Conservation (phyloP, 139 green algal species). For the Tetradesmus lagerheimii region DNA sequence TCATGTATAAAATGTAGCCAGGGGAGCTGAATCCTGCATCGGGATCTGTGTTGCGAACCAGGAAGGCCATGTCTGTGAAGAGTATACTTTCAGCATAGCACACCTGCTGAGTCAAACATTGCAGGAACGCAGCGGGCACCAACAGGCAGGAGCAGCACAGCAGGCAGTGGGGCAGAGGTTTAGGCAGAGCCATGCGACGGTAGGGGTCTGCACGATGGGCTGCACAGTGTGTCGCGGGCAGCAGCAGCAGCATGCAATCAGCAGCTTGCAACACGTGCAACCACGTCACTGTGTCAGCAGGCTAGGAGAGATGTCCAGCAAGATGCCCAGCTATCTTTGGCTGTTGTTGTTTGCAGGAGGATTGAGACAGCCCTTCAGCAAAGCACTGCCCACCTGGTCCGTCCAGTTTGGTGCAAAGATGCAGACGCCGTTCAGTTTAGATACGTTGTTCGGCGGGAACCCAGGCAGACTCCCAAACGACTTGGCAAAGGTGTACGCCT, state of each 20-base stretch:
- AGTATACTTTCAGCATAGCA: slow-evolving; percentile 13
- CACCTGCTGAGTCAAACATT: not conserved
- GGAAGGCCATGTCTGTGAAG: slow-evolving; percentile 3
- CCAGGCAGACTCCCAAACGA: not conserved
- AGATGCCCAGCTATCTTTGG: too few relatives aligned
- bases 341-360: too few relatives aligned
- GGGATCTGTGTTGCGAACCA: slow-evolving; percentile 2
- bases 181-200: too few relatives aligned
- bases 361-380: too few relatives aligned
- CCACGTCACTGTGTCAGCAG: too few relatives aligned
- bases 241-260: too few relatives aligned
- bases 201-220: too few relatives aligned
- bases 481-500: not conserved
- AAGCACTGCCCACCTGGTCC: not conserved
- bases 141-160: not conserved
- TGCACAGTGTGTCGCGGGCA: too few relatives aligned
- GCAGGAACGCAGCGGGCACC: not conserved
- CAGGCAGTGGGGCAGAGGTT: not conserved
- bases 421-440: not conserved
- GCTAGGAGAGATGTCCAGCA: too few relatives aligned
- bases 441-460: slow-evolving; percentile 27
- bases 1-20: slow-evolving; percentile 19
- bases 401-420: not conserved
- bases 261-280: too few relatives aligned
- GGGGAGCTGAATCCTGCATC: not conserved